A percentile compares a stretch with the other conserved stretches of the same genome.
Conservation (phyloP, 768 basidiomycete species). For the Amanita phalloides region DNA sequence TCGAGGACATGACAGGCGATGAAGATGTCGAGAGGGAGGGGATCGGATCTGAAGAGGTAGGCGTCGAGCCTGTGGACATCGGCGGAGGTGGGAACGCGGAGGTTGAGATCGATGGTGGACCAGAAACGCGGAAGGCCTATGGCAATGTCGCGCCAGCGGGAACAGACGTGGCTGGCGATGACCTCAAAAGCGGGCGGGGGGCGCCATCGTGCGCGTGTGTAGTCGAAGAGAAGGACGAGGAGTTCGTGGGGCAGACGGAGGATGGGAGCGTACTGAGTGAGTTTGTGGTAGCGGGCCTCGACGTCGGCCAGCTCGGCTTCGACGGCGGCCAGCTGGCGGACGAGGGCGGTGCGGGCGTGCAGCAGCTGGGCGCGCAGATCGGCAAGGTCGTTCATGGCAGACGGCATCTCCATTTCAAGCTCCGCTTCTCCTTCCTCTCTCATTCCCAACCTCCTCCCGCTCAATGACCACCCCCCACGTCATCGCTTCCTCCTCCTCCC, state of each 20-base stretch:
- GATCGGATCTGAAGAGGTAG: conserved; percentile 26
- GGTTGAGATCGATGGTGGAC: conserved; percentile 25
- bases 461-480: conserved; percentile 77
- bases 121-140: conserved; percentile 32
- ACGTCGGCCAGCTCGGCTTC: conserved; percentile 20
- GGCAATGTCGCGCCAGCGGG: conserved; percentile 30
- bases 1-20: conserved; percentile 11
- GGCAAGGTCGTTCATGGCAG: neutral
- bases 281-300: conserved; percentile 19
- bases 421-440: conserved; percentile 8
- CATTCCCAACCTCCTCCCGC: conserved; percentile 3
- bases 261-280: conserved; percentile 24
- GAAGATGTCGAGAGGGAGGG: conserved; percentile 26
- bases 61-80: conserved; percentile 19
- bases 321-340: conserved; percentile 22
- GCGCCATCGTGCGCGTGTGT: conserved; percentile 5
- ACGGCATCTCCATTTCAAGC: conserved; percentile 1
- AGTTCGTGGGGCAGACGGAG: conserved; percentile 30
- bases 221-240: conserved; percentile 25
- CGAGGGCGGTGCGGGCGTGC: conserved; percentile 17
- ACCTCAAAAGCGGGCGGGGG: conserved; percentile 21
- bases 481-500: conserved; percentile 62
- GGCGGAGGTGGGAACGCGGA: conserved; percentile 14
- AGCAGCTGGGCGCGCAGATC: conserved; percentile 12
- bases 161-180: conserved; percentile 32